Conservation (phyloP, 2,329 filamentous ascomycete species). For the Cercospora berteroae region DNA sequence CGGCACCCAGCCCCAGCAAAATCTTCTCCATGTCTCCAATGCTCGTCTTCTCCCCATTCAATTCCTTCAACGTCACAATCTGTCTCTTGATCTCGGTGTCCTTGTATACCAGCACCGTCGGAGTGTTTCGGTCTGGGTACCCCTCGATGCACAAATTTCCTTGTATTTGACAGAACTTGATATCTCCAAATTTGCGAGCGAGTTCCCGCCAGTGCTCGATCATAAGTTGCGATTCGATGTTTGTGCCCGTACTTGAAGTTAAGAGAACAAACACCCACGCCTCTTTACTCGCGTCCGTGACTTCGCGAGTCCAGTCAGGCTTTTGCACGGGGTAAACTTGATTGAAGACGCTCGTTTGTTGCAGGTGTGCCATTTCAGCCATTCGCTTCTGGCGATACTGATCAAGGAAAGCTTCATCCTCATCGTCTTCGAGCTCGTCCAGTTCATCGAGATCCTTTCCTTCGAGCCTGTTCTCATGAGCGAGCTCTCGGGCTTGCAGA, state of each 20-base stretch:
- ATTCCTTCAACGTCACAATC: slow-evolving; percentile 79
- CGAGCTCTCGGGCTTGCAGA: slow-evolving; percentile 74
- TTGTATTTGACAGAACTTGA: slow-evolving; percentile 97
- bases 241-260: slow-evolving; percentile 72
- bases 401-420: slow-evolving; percentile 89
- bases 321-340: slow-evolving; percentile 92
- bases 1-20: slow-evolving; percentile 76
- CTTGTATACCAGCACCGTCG: slow-evolving; percentile 87
- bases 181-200: slow-evolving; percentile 80
- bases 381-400: slow-evolving; percentile 84
- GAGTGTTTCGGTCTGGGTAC: slow-evolving; percentile 92
- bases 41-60: slow-evolving; percentile 69
- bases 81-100: slow-evolving; percentile 91
- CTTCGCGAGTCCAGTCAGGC: slow-evolving; percentile 84
- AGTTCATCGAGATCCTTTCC: slow-evolving; percentile 94
- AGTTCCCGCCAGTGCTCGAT: slow-evolving; percentile 83
- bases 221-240: slow-evolving; percentile 79
- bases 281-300: slow-evolving; percentile 82
- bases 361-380: slow-evolving; percentile 72
- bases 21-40: slow-evolving; percentile 71
- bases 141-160: slow-evolving; percentile 92
- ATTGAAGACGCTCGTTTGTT: slow-evolving; percentile 77
- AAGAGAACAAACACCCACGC: slow-evolving; percentile 72
- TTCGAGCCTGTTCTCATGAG: slow-evolving; percentile 88
- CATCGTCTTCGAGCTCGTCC: slow-evolving; percentile 88